phyloP scores from a whole-genome alignment of 192 early-diverging fungal genomes.

The Haplosporangium gracile region DNA sequence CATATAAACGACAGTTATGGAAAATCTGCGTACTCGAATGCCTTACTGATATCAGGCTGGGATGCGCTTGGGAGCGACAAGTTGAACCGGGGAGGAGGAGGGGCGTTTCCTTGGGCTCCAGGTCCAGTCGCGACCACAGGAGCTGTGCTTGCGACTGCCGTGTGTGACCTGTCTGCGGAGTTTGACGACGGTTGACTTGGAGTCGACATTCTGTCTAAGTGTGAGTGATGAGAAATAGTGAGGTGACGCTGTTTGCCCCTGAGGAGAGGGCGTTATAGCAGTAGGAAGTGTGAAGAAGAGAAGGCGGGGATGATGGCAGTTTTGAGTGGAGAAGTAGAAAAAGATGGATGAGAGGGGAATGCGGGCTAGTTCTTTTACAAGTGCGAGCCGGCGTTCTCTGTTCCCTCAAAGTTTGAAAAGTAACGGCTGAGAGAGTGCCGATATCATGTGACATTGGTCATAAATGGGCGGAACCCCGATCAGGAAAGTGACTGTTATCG shows the following conservation, averaged over 20 bases:
- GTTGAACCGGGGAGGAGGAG: slow-evolving; percentile 40
- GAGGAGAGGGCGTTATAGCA: neutral
- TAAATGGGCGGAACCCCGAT: neutral
- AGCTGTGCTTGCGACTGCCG: neutral
- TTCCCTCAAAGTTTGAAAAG: neutral
- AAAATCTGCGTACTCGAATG: neutral
- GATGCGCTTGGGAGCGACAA: slow-evolving; percentile 75
- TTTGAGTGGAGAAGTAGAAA: neutral
- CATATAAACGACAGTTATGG: neutral
- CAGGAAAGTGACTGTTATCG: neutral
- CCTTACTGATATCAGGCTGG: slow-evolving; percentile 82
- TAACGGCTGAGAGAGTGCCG: neutral
- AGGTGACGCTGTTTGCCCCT: neutral
- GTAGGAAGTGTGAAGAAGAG: neutral
- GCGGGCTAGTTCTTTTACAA: neutral
- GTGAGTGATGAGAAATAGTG: neutral
- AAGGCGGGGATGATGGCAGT: neutral
- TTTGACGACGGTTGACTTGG: slow-evolving; percentile 19
- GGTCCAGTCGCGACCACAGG: slow-evolving; percentile 10
- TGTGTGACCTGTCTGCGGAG: slow-evolving; percentile 56
- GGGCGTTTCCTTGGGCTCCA: neutral
- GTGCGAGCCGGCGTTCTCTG: neutral
- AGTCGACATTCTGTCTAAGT: neutral
- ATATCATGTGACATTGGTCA: neutral
- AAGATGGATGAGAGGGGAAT: neutral